phyloP scores from a whole-genome alignment of 192 early-diverging fungal species.

The Podila minutissima region DNA sequence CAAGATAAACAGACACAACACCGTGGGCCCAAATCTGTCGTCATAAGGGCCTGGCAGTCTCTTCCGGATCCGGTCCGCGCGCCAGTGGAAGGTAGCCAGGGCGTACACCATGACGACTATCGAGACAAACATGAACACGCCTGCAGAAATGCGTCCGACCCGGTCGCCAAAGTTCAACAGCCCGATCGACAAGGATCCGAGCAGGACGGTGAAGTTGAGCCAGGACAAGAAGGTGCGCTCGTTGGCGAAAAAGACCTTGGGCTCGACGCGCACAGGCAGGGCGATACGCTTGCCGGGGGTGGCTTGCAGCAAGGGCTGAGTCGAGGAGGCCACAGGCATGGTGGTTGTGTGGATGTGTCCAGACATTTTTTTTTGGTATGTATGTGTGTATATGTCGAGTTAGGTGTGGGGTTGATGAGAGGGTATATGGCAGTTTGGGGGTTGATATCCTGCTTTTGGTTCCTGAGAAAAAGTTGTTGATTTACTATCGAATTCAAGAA shows the following conservation, averaged over 20 bases:
- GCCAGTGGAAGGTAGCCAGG: constrained; percentile 77
- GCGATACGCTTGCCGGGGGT: constrained; percentile 72
- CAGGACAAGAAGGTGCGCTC: constrained; percentile 93
- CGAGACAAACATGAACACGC: constrained; percentile 65
- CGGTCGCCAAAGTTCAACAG: constrained; percentile 86
- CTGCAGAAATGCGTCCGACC: constrained; percentile 68
- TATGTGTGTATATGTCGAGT: not conserved
- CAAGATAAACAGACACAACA: constrained; percentile 75
- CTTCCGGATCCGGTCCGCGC: constrained; percentile 73
- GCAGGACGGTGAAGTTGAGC: constrained; percentile 84
- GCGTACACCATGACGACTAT: constrained; percentile 89
- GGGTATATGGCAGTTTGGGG: not conserved
- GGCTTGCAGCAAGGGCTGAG: constrained; percentile 46
- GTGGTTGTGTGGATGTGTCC: constrained; percentile 46
- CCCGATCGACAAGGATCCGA: constrained; percentile 79
- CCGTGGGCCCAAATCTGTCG: constrained; percentile 76
- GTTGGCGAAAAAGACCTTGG: constrained; percentile 96
- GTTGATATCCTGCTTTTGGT: not conserved
- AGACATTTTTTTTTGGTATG: constrained; percentile 14
- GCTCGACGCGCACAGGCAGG: constrained; percentile 82
- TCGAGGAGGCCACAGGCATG: constrained; percentile 32
- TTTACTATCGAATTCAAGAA: too few species aligned
- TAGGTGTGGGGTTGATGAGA: not conserved
- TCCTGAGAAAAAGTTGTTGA: not conserved
- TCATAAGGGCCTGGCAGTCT: constrained; percentile 79